Base-by-base conservation (phyloP, 2,329 filamentous ascomycete species). In the Fusarium sp. region DNA sequence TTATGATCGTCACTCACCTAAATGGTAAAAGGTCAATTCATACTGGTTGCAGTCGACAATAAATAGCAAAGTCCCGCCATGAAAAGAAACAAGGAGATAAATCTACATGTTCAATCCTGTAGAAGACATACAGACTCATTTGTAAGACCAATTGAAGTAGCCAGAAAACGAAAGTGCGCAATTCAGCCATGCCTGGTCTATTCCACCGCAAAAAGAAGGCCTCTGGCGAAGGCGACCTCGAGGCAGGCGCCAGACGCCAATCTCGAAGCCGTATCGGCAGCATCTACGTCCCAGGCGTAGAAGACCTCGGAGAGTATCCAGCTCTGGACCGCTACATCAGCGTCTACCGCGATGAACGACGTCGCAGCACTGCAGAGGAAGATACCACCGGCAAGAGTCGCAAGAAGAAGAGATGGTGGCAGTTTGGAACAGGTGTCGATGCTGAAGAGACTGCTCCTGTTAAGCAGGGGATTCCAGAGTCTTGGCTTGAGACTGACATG, bases 381-480 rank as follows among this genome's bases (percentile, higher is more conserved):
- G 52, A 40, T 8, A 64, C 54, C 6, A 38, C 13, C 14, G 62
- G 35, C 11, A 73, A 73, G 4, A 22, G 24, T 14, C 66, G 71
- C 38, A 73, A 73, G 67, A 73, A 68, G 47, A 67, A 68, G 47
- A 67, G 62, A 27, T 73, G 71, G 71, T 73, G 71, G 71, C 71
- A 70, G 40, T 67, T 73, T 1, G 70, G 70, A 6, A 14, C 31
- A 5, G 63, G 57, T 7, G 47, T 70, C 7, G 56, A 70, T 14
- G n/a, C 63, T 0, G 52, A 62, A 14, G 62, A 67, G 1, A 63
- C 47, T 9, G 16, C 54, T 1, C 22, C 47, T 16, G 14, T 20
- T 0, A 73, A 73, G 14, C 29, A 62, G 13, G 71, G 71, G 8
- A 27, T 60, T 20, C 61, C 71, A 3, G 71, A 73, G 22, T 59